Evolutionary conservation across 169 alveolate genomes (phyloP).

Genomic region (Plasmodium reichenowi): DNA sequence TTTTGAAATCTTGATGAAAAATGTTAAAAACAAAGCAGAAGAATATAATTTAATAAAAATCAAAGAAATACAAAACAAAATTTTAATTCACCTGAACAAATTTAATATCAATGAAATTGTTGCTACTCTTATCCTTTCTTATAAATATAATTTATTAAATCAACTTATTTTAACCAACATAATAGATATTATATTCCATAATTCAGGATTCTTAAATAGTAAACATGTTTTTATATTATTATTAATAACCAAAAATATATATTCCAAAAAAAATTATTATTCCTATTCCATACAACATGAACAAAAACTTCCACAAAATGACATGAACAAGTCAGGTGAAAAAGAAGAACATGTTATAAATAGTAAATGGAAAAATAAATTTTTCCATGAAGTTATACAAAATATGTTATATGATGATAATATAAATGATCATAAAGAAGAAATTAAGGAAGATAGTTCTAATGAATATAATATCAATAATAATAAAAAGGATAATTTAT

Average conservation of each 20-base stretch:
- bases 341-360: too few species aligned
- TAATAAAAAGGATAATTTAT: too few species aligned
- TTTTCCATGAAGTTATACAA: too few species aligned
- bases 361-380: too few species aligned
- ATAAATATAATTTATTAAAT: conserved; percentile 51
- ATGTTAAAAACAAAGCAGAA: conserved; percentile 60
- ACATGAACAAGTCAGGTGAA: background rate
- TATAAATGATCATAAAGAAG: too few species aligned
- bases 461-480: too few species aligned
- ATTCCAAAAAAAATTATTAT: background rate
- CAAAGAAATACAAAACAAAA: conserved; percentile 58
- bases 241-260: conserved; percentile 12
- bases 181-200: conserved; percentile 24
- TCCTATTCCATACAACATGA: background rate
- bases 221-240: conserved; percentile 48
- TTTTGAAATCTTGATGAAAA: conserved; percentile 64
- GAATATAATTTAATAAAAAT: conserved; percentile 68
- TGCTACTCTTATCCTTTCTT: conserved; percentile 41
- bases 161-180: conserved; percentile 11
- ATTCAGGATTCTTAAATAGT: conserved; percentile 62
- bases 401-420: too few species aligned
- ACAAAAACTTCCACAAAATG: background rate
- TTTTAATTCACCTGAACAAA: conserved; percentile 39
- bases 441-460: too few species aligned
- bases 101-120: conserved; percentile 54